Evolutionary conservation across 1,284 basidiomycete species (phyloP), one percentile per base, ranked within the genome.

Genomic region (Ustilago sp.): DNA sequence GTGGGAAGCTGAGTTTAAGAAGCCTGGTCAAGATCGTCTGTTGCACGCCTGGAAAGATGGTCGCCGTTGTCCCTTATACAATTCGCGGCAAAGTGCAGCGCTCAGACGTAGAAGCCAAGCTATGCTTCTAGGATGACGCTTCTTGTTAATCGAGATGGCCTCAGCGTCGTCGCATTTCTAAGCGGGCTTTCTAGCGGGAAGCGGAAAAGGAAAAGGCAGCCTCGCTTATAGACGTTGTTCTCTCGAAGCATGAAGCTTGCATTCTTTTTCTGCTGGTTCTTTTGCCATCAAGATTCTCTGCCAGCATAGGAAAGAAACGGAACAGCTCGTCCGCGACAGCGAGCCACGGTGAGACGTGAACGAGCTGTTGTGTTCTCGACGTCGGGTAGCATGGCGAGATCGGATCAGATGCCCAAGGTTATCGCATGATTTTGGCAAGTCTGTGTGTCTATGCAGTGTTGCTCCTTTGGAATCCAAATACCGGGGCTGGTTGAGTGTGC

Each of bases 31-130:
- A 45, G 43, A 45, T 45, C 43, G n/a, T 6, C 43, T 4, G 43
- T 45, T 15, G 19, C 43, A 45, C 43, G 43, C n/a, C 43, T 7
- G 23, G 23, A 45, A 45, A 45, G n/a, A 6, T 45, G 43, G 43
- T 45, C n/a, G 43, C 43, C 43, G 43, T 7, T 45, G 43, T 45
- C n/a, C n/a, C 43, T 45, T 41, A 41, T 45, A 45, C 39, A 41
- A 38, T 8, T 9, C 36, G 8, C 36, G 23, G 23, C 39, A 41
- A 2, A 41, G 39, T 15, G 17, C 39, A 45, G n/a, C n/a, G 43
- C 43, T 45, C 19, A 19, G 19, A 45, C 15, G 7, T 17, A 28
- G 39, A 17, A 43, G 12, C 39, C 2, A 12, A 43, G 39, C 39
- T 43, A 17, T 15, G 39, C 39, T 11, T 6, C 1, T 13, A 45